These are phyloP conservation scores for Solanum virginianum DNA, from an alignment of 257 asterid species.

Conservation along the genomic window DNA sequence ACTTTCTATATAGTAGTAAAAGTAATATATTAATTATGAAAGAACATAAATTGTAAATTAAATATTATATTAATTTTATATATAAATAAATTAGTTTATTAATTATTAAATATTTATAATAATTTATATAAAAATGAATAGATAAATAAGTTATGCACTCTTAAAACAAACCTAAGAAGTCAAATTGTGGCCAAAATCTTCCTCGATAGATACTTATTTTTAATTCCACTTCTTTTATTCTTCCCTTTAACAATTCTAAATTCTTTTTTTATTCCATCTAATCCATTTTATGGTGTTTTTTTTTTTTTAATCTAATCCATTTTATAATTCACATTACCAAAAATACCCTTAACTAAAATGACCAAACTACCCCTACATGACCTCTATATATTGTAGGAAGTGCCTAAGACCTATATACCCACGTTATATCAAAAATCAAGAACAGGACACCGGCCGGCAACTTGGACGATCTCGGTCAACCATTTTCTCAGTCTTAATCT, in stretches of 20 bases:
- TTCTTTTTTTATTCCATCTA: not conserved
- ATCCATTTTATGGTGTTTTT: not conserved
- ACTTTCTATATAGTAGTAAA: too few species aligned
- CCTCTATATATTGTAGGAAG: not conserved
- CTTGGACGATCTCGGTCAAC: constrained; percentile 27
- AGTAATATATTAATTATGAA: too few species aligned
- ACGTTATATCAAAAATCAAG: not conserved
- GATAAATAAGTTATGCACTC: too few species aligned
- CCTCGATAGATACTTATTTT: not conserved
- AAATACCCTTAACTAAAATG: not conserved
- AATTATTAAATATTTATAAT: too few species aligned
- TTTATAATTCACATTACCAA: not conserved
- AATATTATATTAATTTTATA: too few species aligned
- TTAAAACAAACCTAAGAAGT: not conserved
- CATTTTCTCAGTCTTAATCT: not conserved
- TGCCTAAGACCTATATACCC: constrained; percentile 4
- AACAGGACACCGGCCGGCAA: constrained; percentile 33
- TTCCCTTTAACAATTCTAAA: not conserved
- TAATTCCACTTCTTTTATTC: not conserved
- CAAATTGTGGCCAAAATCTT: not conserved
- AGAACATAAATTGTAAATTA: not conserved
- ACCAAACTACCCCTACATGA: not conserved
- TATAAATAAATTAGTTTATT: too few species aligned
- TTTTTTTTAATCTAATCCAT: too few species aligned
- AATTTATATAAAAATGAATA: too few species aligned